Percentiles rank a stretch among this genome's conserved stretches.
Evolutionary conservation across 768 basidiomycete genomes (phyloP).

Genomic region (Leccinum sublutescens): DNA sequence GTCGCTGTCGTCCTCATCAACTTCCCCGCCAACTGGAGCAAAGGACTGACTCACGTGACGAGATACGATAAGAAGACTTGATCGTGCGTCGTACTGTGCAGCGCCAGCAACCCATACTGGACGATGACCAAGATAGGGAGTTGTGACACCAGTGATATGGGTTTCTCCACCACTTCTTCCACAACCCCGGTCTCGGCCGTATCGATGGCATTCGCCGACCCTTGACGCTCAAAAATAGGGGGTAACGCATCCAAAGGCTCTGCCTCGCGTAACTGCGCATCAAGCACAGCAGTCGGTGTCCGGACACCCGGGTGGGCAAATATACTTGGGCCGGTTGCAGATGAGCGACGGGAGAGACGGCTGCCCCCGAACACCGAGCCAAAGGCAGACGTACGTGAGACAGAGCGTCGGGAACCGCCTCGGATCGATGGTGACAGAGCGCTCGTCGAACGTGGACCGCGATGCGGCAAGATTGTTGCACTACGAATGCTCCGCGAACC

Average conservation of each 20-base stretch:
- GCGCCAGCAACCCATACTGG: slow-evolving; percentile 86
- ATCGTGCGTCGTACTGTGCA: slow-evolving; percentile 89
- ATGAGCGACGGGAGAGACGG: slow-evolving; percentile 47
- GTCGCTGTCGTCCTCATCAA: slow-evolving; percentile 45
- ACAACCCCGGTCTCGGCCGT: slow-evolving; percentile 28
- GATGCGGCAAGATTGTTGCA: slow-evolving; percentile 23
- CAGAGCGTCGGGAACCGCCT: slow-evolving; percentile 34
- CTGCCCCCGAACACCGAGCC: slow-evolving; percentile 36
- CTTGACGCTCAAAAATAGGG: slow-evolving; percentile 51
- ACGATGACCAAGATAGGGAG: slow-evolving; percentile 83
- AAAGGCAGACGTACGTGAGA: slow-evolving; percentile 28
- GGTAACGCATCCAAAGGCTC: slow-evolving; percentile 40
- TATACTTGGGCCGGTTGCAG: slow-evolving; percentile 65
- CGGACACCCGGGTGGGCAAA: slow-evolving; percentile 83
- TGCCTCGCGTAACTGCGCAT: slow-evolving; percentile 61
- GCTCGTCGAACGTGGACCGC: slow-evolving; percentile 23
- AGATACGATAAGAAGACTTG: slow-evolving; percentile 91
- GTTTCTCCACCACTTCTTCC: slow-evolving; percentile 49
- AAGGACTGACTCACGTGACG: slow-evolving; percentile 39
- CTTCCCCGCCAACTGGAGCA: neutral
- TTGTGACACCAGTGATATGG: slow-evolving; percentile 66
- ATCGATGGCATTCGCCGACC: slow-evolving; percentile 25
- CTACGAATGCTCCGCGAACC: slow-evolving; percentile 14
- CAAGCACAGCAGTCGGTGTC: slow-evolving; percentile 71
- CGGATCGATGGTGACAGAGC: slow-evolving; percentile 27